Percentiles rank a stretch among this genome's conserved stretches.
Conservation (phyloP, 768 basidiomycete genomes). For the Tylopilus intermedius region DNA sequence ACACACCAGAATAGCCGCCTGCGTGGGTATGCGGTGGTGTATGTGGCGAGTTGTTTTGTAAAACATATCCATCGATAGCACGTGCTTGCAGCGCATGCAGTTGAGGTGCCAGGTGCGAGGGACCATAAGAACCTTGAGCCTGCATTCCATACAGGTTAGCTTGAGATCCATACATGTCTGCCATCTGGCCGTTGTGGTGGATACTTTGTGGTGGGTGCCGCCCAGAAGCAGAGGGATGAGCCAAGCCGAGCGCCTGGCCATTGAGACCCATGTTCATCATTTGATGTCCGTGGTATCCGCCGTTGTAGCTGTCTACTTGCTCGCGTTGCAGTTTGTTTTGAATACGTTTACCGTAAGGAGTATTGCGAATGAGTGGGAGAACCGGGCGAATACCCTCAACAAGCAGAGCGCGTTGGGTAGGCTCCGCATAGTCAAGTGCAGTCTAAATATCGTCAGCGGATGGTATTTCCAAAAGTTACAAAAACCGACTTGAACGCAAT, state of each 20-base stretch:
- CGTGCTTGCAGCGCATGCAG: constrained; percentile 63
- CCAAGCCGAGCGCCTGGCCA: constrained; percentile 50
- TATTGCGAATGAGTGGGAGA: constrained; percentile 95
- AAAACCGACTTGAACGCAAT: constrained; percentile 75
- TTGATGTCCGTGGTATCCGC: constrained; percentile 56
- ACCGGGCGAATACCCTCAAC: constrained; percentile 99
- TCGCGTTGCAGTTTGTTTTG: constrained; percentile 98
- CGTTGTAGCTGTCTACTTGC: constrained; percentile 65
- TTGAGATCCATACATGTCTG: constrained; percentile 63
- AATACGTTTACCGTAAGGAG: constrained; percentile 98
- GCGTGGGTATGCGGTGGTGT: constrained; percentile 53
- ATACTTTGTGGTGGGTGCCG: constrained; percentile 56
- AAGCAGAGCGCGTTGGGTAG: constrained; percentile 83
- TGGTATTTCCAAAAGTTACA: not conserved
- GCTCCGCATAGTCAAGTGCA: constrained; percentile 95
- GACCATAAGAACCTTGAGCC: constrained; percentile 54
- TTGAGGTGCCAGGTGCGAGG: constrained; percentile 47
- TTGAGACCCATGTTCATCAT: constrained; percentile 53
- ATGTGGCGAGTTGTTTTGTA: constrained; percentile 68
- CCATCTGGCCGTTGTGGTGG: constrained; percentile 49
- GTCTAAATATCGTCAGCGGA: constrained; percentile 51
- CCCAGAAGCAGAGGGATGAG: constrained; percentile 36
- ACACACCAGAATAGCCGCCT: constrained; percentile 53
- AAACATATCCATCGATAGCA: constrained; percentile 75
- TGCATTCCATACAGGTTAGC: constrained; percentile 59